phyloP scores from a whole-genome alignment of 139 green algal species.

The Yamagishiella unicocca region DNA sequence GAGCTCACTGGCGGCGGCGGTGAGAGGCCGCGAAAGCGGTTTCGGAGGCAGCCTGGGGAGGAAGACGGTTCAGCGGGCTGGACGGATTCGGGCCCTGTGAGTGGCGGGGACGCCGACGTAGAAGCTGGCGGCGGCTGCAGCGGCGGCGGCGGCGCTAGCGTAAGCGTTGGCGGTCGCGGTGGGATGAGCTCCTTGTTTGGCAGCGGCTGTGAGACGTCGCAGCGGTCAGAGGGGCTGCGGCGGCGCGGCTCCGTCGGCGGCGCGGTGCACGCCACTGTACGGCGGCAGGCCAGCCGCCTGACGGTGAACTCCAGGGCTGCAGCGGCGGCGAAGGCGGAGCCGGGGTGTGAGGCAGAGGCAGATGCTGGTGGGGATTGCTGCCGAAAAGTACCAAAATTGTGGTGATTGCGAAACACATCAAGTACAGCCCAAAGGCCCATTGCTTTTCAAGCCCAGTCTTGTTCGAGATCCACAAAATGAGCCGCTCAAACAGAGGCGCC shows the following conservation, averaged over 20 bases:
- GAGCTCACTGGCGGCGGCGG: not conserved
- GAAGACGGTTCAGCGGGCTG: not conserved
- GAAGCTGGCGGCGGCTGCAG: not conserved
- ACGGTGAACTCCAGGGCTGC: conserved; percentile 1
- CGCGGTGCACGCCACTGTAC: not conserved
- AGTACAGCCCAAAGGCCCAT: conserved; percentile 54
- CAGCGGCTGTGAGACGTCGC: not conserved
- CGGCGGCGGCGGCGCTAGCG: not conserved
- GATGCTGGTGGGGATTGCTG: not conserved
- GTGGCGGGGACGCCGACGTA: not conserved
- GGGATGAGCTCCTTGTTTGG: conserved; percentile 20
- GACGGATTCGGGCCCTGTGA: not conserved
- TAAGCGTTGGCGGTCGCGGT: no score
- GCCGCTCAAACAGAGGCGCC: conserved; percentile 68
- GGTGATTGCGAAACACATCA: conserved; percentile 10
- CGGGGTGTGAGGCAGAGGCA: not conserved
- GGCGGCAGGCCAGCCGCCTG: not conserved
- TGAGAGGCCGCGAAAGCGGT: not conserved
- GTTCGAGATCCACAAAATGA: conserved; percentile 58
- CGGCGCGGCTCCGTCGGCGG: no score
- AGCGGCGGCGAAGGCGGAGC: not conserved
- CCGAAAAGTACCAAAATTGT: conserved; percentile 26
- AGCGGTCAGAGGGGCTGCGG: not conserved
- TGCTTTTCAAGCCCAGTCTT: conserved; percentile 35
- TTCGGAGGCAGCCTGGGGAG: not conserved